Percentiles rank a stretch among this genome's conserved stretches.
Evolutionary conservation across 2,329 filamentous ascomycete genomes (phyloP).

Genomic region (Mycosphaerella arachidis): DNA sequence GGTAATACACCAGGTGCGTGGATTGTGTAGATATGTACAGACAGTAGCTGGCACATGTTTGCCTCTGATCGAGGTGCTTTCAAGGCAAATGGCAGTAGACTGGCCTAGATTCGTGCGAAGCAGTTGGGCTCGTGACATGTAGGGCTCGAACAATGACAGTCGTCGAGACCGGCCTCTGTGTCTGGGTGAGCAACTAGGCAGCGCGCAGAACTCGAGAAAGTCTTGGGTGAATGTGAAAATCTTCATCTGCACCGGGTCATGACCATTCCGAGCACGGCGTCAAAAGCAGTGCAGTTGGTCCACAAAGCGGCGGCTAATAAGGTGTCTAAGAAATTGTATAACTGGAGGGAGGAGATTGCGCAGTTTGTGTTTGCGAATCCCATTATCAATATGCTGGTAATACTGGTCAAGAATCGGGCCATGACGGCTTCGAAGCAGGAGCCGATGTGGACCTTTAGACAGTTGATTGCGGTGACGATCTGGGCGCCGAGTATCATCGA

Average conservation of each 20-base stretch:
- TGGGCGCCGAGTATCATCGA: constrained; percentile 17
- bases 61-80: neutral
- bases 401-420: constrained; percentile 9
- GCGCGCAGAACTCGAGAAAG: no score
- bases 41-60: neutral
- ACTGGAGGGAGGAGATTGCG: constrained; percentile 8
- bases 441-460: constrained; percentile 14
- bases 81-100: no score
- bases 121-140: no score
- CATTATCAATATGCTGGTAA: neutral
- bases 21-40: neutral
- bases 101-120: no score
- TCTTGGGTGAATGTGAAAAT: no score
- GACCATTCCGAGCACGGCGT: neutral
- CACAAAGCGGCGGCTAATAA: neutral
- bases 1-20: neutral
- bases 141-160: no score
- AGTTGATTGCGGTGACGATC: constrained; percentile 16
- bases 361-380: neutral
- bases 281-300: neutral
- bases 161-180: no score
- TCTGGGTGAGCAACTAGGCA: no score
- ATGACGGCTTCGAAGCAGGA: constrained; percentile 3
- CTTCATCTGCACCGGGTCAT: neutral
- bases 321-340: neutral